Base-by-base conservation (phyloP, 352 stramenopile genomes). In the Globisporangium cederbergense region DNA sequence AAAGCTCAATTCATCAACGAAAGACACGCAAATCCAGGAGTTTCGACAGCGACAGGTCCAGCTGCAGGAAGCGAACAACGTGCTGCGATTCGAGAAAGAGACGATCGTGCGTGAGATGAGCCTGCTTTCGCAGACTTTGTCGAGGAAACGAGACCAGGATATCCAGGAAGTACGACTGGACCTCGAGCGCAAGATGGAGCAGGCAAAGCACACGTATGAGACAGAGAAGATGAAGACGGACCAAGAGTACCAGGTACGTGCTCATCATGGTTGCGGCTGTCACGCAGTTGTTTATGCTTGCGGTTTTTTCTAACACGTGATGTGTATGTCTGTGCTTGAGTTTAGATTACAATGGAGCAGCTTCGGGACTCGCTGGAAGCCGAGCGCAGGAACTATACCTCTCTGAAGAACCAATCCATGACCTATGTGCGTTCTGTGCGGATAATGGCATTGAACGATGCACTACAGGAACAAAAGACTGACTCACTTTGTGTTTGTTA, bases 61-160 rank as follows among this genome's bases (percentile, higher is more conserved):
- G 25, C 70, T 86, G 16, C 74, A 88, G 22, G 76, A 92, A 49
- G 59, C 67, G 4, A 77, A 77, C n/a, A 80, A 77, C 36, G 66
- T 87, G 47, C 66, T 92, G 38, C 60, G 71, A 20, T 90, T 92
- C 62, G 83, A 92, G 56, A 90, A 89, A 57, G 83, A 90, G 16
- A 89, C 83, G 2, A 11, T 85, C 16, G 55, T 77, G 10, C 79
- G 78, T 30, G 83, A 92, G 53, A 78, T 92, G 64, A 75, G 78
- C n/a, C 30, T 84, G 40, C 68, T 88, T 10, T 42, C 75, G 2
- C 76, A 87, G 54, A 83, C 70, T 2, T 52, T 84, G 30, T 62
- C 79, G 14, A 89, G 84, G 55, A 78, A 75, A 32, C 77, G 78
- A 59, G 78, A 87, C 0, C 71, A 81, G 3, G 83, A 90, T 14